Evolutionary conservation across 371 early-diverging fungal genomes (phyloP), one percentile per base, ranked within the genome.

Genomic region (Haplosporangium sp.): DNA sequence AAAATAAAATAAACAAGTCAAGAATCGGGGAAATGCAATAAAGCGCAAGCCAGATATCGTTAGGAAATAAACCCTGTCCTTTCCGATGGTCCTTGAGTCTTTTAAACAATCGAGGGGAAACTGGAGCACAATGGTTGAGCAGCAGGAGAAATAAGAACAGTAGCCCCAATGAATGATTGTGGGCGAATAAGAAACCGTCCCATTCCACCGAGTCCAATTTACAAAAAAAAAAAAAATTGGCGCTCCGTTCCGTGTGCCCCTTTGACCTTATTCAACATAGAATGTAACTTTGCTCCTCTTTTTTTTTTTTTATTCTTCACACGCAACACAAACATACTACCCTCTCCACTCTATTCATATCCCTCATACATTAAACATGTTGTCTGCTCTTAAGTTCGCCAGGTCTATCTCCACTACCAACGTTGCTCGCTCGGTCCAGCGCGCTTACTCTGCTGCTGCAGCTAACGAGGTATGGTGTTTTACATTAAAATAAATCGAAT

Each of bases 201-300:
- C 72, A 77, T 79, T 72, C 76, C 75, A 71, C 82, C 82, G 82
- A 62, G 70, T 76, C 62, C 27, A 58, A 63, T 13, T 67, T 68
- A 67, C 74, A 67, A 72, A 67, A 65, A 65, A 77, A 70, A 74
- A 68, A 50, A 64, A 58, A 42, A 60, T 60, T 45, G 58, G 60
- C 42, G 53, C 50, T 34, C 50, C 57, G 15, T 61, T 44, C 52
- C 63, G 11, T 70, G 50, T 3, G 13, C 48, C 39, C 42, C 67
- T 48, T 20, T 56, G 15, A 27, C 55, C 34, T 47, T 55, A 40
- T 57, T 45, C 61, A 35, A 44, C 19, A 37, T 59, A n/a, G 45
- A 8, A 45, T 45, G 15, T 45, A 45, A 39, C 55, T 48, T 57
- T 56, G 39, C 55, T 38, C 62, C 42, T 67, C 38, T 42, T 62